Evolutionary conservation across 768 basidiomycete genomes (phyloP).

Genomic region (Scleroderma bovista): DNA sequence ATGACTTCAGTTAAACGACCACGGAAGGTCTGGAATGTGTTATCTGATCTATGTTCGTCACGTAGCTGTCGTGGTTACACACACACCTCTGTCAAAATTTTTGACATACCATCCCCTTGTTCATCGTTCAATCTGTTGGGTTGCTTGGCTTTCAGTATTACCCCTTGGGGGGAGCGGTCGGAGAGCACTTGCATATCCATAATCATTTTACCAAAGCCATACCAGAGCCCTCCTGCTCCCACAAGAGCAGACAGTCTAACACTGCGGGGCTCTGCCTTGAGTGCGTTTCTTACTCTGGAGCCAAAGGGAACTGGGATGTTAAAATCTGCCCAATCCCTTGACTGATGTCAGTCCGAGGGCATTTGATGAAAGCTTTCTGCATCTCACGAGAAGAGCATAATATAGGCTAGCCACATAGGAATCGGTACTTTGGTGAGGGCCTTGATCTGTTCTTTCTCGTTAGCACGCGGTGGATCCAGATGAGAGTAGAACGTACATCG

Average conservation of each 20-base stretch:
- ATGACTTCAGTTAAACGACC: slow-evolving; percentile 71
- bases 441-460: slow-evolving; percentile 53
- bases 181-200: slow-evolving; percentile 62
- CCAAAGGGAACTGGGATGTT: slow-evolving; percentile 76
- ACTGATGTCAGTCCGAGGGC: slow-evolving; percentile 2
- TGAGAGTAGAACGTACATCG: slow-evolving; percentile 49
- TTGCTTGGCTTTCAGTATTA: not conserved
- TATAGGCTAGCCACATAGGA: slow-evolving; percentile 89
- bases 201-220: slow-evolving; percentile 83
- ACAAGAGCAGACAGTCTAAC: slow-evolving; percentile 81
- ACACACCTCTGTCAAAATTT: slow-evolving; percentile 60
- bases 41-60: not conserved
- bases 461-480: slow-evolving; percentile 4
- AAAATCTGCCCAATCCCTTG: slow-evolving; percentile 86
- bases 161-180: not conserved
- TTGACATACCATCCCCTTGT: slow-evolving; percentile 66
- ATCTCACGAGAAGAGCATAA: slow-evolving; percentile 70
- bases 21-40: slow-evolving; percentile 52
- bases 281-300: slow-evolving; percentile 72
- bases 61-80: slow-evolving; percentile 4
- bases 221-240: slow-evolving; percentile 87
- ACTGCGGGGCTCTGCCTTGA: slow-evolving; percentile 83
- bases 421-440: slow-evolving; percentile 71
- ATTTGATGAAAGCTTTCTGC: not conserved
- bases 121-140: slow-evolving; percentile 64